phyloP scores from a whole-genome alignment of 1,139 yeast species.

The Kurtzmaniella quercitrusa region DNA sequence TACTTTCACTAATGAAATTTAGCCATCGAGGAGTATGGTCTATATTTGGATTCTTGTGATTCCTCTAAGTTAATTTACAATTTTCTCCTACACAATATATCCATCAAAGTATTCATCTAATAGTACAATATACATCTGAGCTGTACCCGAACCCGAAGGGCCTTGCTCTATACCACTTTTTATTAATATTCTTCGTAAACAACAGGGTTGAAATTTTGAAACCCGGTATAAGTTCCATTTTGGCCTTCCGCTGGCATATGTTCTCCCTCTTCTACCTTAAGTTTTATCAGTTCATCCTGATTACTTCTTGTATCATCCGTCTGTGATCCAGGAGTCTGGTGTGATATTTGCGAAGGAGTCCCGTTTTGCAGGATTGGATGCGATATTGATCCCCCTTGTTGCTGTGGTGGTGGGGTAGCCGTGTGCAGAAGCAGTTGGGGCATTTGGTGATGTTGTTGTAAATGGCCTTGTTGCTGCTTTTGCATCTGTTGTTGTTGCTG shows the following conservation, averaged over 20 bases:
- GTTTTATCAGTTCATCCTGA: neutral
- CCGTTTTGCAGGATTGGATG: neutral
- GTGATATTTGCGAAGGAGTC: neutral
- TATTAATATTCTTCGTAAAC: slow-evolving; percentile 7
- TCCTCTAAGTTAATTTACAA: neutral
- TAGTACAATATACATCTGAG: neutral
- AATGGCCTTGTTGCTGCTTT: slow-evolving; percentile 7
- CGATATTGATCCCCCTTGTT: slow-evolving; percentile 10
- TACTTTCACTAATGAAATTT: neutral
- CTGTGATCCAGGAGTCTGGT: slow-evolving; percentile 1
- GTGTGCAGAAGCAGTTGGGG: slow-evolving; percentile 10
- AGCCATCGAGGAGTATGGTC: too few species aligned
- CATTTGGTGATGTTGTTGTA: slow-evolving; percentile 11
- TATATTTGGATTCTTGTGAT: too few species aligned
- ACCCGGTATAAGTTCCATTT: slow-evolving; percentile 5
- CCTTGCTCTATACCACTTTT: neutral
- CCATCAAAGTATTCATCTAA: too few species aligned
- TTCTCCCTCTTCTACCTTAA: slow-evolving; percentile 6
- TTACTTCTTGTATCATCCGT: neutral
- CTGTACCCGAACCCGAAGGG: neutral
- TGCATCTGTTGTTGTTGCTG: slow-evolving; percentile 12
- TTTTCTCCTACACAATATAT: neutral
- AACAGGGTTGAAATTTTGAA: slow-evolving; percentile 8
- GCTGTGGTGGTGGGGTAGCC: slow-evolving; percentile 10
- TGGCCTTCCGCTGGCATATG: slow-evolving; percentile 3